Conservation (phyloP, 257 asterid species). For the Pogostemon cablin region DNA sequence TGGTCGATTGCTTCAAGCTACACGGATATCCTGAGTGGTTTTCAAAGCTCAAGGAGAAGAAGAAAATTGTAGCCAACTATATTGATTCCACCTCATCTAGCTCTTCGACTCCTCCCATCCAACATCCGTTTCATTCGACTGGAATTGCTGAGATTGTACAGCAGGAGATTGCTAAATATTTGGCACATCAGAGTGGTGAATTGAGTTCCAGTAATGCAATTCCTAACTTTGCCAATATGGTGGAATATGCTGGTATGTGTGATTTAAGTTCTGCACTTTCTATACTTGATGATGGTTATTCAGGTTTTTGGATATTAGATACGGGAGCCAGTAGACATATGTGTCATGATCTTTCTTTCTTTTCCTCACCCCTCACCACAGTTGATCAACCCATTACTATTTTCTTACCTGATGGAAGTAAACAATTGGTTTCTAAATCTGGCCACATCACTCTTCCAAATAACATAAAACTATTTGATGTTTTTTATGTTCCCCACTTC, state of each 20-base stretch:
- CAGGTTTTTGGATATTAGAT: neutral
- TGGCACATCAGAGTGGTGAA: no score
- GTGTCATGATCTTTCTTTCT: neutral
- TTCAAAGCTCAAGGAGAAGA: neutral
- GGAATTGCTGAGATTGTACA: no score
- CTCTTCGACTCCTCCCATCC: no score
- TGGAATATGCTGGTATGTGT: no score
- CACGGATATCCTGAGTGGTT: neutral
- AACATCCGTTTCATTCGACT: no score
- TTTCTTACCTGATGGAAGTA: neutral
- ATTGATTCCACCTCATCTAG: neutral
- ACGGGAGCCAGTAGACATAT: neutral
- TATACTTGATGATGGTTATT: neutral
- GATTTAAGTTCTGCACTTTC: no score
- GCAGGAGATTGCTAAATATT: neutral
- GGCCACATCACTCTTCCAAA: neutral
- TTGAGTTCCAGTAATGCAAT: no score
- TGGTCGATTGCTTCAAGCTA: neutral
- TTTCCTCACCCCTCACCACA: neutral
- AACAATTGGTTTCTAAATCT: neutral
- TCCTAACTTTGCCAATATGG: no score
- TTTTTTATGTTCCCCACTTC: neutral
- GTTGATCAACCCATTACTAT: neutral
- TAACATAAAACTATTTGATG: neutral
- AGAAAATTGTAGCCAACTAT: neutral